phyloP scores from a whole-genome alignment of 2,329 filamentous ascomycete species.

The Monosporascus cannonballus region DNA sequence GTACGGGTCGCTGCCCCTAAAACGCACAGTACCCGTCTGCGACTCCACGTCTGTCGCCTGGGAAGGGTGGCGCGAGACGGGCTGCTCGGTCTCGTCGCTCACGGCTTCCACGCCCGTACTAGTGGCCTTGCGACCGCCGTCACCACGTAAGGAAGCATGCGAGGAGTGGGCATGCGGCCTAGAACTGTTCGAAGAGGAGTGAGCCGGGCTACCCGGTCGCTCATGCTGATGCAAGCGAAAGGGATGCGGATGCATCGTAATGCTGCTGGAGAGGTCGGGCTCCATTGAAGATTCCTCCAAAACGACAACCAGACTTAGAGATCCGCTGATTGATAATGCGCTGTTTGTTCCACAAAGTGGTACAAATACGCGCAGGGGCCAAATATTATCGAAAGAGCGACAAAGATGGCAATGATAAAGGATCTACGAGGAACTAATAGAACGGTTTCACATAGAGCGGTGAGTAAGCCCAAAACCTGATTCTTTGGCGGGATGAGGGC shows the following conservation, averaged over 20 bases:
- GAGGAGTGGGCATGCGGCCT: conserved; percentile 9
- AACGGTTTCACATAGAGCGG: no score
- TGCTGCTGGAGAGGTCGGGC: conserved; percentile 33
- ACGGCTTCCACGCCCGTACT: conserved; percentile 41
- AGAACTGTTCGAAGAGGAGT: conserved; percentile 20
- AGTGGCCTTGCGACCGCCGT: conserved; percentile 26
- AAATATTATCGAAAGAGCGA: no score
- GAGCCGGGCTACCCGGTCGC: conserved; percentile 13
- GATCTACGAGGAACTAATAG: no score
- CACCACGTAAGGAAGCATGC: neutral
- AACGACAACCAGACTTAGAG: no score
- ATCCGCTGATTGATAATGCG: no score
- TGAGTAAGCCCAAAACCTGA: no score
- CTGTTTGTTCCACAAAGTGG: no score
- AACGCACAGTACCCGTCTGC: conserved; percentile 26
- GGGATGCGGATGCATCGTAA: conserved; percentile 39
- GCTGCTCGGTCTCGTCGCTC: conserved; percentile 26
- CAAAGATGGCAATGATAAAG: no score
- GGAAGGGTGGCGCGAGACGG: conserved; percentile 37
- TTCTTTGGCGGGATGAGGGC: no score
- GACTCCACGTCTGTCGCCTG: conserved; percentile 40
- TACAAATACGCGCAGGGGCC: no score
- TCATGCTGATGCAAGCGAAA: conserved; percentile 31
- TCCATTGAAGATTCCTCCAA: conserved; percentile 26
- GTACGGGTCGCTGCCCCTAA: conserved; percentile 70